Evolutionary conservation across 768 basidiomycete genomes (phyloP).

Genomic region (Dacryopinax primogenitus): DNA sequence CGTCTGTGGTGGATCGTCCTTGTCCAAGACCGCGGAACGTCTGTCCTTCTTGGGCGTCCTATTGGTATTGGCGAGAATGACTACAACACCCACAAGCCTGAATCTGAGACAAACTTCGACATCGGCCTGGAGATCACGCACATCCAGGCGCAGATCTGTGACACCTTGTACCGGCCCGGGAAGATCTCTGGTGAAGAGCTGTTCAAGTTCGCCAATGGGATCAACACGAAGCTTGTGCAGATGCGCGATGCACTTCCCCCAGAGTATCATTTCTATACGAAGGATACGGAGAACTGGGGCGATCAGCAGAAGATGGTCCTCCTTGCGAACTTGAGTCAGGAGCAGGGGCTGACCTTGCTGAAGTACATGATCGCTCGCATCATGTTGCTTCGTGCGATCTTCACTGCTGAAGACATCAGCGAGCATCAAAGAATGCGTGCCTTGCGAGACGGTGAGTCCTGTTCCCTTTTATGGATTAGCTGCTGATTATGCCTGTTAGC

Average conservation of each 20-base stretch:
- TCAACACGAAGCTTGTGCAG: not conserved
- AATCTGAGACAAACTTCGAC: not conserved
- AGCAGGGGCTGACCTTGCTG: slow-evolving; percentile 67
- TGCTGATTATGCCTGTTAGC: slow-evolving; percentile 32
- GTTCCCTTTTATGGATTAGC: not conserved
- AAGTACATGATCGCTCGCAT: slow-evolving; percentile 75
- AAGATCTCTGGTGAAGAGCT: slow-evolving; percentile 20
- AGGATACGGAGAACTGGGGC: slow-evolving; percentile 64
- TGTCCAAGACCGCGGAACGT: slow-evolving; percentile 77
- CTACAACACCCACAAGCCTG: slow-evolving; percentile 48
- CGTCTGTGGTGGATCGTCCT: slow-evolving; percentile 77
- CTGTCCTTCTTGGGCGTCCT: slow-evolving; percentile 73
- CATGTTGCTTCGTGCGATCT: slow-evolving; percentile 61
- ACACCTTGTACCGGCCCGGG: slow-evolving; percentile 69
- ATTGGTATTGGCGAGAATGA: slow-evolving; percentile 73
- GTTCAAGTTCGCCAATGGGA: not conserved
- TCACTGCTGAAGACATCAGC: slow-evolving; percentile 59
- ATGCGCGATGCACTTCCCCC: slow-evolving; percentile 60
- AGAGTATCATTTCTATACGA: slow-evolving; percentile 59
- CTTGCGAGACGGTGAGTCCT: slow-evolving; percentile 54
- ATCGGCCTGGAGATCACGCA: slow-evolving; percentile 5
- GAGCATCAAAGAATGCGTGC: slow-evolving; percentile 56
- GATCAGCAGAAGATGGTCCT: slow-evolving; percentile 50
- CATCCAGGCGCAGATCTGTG: slow-evolving; percentile 71
- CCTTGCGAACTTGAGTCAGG: slow-evolving; percentile 56